Base-by-base conservation (phyloP, 345 rosid species). In the Bruguiera parviflora region DNA sequence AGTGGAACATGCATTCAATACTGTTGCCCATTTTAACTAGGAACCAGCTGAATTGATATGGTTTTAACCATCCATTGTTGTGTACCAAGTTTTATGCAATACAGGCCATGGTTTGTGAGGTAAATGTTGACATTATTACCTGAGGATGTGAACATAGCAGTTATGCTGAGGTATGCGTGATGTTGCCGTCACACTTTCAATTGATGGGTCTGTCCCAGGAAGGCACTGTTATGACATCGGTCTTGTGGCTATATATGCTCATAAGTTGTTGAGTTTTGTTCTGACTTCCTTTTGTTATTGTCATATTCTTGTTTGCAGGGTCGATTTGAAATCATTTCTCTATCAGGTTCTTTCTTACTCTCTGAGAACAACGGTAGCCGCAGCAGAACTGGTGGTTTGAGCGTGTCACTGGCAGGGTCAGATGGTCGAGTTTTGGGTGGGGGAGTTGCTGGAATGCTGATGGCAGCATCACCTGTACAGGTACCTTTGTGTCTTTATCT, bases 381-480 rank as follows among this genome's bases (percentile, higher is more conserved):
- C 51, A 76, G 78, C 71, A 75, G 85, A 82, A 67, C 46, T 71
- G 81, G 92, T 58, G 81, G 82, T 49, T 80, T 95, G 76, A 88
- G 81, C 71, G 89, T 92, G 53, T 88, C 96, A 24, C 71, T 95
- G 70, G 96, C 93, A 33, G 92, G 91, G 6, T 64, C 90, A 4
- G 96, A 87, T 71, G 96, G 92, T 60, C 81, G 80, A 65, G 89
- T 90, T 70, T 47, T 95, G 68, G 97, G 97, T 60, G 99, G 99
- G 68, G 78, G 73, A 58, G 98, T 93, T 67, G 83, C 85, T 15
- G 99, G 97, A 78, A 64, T 75, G 77, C 68, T 95, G 60, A 63
- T 75, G 33, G 99, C 99, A 72, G 99, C 93, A 60, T 74, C 96
- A 47, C 80, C 88, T 10, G 96, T 95, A 63, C 96, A 89, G 96